Percentiles rank a stretch among this genome's conserved stretches.
These are phyloP conservation scores for Amanita subjunquillea DNA, from an alignment of 768 basidiomycete species.

Conservation along the genomic window DNA sequence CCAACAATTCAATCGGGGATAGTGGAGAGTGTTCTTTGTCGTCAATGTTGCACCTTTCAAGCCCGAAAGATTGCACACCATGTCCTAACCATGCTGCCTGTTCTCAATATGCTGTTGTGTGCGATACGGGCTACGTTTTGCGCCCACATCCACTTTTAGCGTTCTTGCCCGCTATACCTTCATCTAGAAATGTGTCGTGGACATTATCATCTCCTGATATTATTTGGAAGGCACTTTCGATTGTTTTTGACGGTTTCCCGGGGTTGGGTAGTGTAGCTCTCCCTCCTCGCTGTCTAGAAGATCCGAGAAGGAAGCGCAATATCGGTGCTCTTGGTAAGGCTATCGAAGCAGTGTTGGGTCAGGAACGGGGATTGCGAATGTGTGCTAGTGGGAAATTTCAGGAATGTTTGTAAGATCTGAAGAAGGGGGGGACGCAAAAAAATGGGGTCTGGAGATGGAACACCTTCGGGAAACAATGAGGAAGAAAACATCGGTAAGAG, in stretches of 20 bases:
- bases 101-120: constrained; percentile 42
- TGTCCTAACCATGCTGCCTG: constrained; percentile 68
- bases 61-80: constrained; percentile 56
- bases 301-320: constrained; percentile 62
- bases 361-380: constrained; percentile 52
- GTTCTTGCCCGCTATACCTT: constrained; percentile 30
- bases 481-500: constrained; percentile 43
- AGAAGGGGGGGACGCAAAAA: constrained; percentile 62
- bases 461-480: constrained; percentile 47
- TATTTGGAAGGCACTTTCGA: constrained; percentile 37
- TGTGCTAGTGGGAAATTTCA: constrained; percentile 42
- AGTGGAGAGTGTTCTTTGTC: constrained; percentile 42
- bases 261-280: constrained; percentile 69
- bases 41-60: constrained; percentile 42
- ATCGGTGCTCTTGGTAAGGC: constrained; percentile 69
- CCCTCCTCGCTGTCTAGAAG: constrained; percentile 67
- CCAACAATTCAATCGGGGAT: constrained; percentile 11
- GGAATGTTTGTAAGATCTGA: constrained; percentile 24
- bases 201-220: constrained; percentile 30
- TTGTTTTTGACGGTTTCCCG: constrained; percentile 57
- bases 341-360: constrained; percentile 53
- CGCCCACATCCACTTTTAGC: constrained; percentile 51
- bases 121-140: constrained; percentile 59
- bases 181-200: constrained; percentile 24
- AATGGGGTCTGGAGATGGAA: constrained; percentile 64